Conservation (phyloP, 495 filamentous ascomycete genomes). For the Hypoxylon rickii region DNA sequence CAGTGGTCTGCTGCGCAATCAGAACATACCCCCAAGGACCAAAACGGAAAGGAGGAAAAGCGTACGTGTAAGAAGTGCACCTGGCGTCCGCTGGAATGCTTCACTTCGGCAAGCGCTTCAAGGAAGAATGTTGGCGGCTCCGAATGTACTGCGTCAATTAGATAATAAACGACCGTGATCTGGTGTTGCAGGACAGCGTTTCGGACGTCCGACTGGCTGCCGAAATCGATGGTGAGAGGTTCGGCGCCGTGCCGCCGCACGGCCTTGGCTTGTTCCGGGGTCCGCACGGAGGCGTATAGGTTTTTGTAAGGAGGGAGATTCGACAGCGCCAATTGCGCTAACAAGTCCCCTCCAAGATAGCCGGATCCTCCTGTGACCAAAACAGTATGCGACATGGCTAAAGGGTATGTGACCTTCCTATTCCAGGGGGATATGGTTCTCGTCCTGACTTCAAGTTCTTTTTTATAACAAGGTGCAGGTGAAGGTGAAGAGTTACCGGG, state of each 20-base stretch:
- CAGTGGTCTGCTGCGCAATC: constrained; percentile 34
- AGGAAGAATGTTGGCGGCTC: constrained; percentile 42
- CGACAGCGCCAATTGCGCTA: constrained; percentile 43
- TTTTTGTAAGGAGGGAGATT: constrained; percentile 46
- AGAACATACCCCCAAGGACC: too few species aligned
- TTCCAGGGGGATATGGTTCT: too few species aligned
- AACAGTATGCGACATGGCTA: constrained; percentile 45
- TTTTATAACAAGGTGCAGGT: too few species aligned
- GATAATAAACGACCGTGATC: constrained; percentile 51
- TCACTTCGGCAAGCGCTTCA: constrained; percentile 47
- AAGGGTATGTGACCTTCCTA: background rate
- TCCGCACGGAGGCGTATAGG: constrained; percentile 52
- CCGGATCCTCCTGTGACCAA: constrained; percentile 57
- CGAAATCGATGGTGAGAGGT: constrained; percentile 42
- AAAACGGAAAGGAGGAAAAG: too few species aligned
- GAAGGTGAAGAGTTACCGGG: too few species aligned
- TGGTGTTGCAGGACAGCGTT: constrained; percentile 44
- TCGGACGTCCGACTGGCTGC: constrained; percentile 36
- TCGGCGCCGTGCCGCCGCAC: constrained; percentile 51
- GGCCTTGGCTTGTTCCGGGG: constrained; percentile 44
- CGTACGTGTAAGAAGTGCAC: constrained; percentile 53
- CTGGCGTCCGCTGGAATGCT: constrained; percentile 41
- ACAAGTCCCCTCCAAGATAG: constrained; percentile 55
- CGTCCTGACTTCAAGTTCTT: too few species aligned
- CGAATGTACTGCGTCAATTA: constrained; percentile 40